Conservation (phyloP, 352 stramenopile genomes). For the Thalassiosira exigua region DNA sequence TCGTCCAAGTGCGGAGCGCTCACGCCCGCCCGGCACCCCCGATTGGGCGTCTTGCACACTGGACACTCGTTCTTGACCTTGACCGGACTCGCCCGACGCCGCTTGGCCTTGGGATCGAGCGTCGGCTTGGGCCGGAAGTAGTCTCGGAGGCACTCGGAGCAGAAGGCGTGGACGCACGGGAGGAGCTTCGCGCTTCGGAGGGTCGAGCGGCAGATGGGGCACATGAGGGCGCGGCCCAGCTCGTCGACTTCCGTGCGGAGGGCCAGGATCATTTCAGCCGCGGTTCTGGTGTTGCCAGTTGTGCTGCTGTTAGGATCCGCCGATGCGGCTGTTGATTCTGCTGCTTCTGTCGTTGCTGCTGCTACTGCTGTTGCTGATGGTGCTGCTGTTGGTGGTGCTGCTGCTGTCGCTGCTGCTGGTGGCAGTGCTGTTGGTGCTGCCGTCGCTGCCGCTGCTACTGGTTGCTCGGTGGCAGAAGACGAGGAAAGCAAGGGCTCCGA, state of each 20-base stretch:
- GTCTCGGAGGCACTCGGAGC: slow-evolving; percentile 60
- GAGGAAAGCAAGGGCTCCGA: slow-evolving; percentile 19
- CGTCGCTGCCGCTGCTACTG: too few relatives aligned
- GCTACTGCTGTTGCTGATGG: not conserved
- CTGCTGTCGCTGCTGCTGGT: too few relatives aligned
- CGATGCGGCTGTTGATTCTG: not conserved
- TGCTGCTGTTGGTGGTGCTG: too few relatives aligned
- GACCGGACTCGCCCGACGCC: slow-evolving; percentile 3
- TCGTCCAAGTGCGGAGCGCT: slow-evolving; percentile 60
- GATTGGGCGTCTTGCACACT: slow-evolving; percentile 58
- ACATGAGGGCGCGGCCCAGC: slow-evolving; percentile 49
- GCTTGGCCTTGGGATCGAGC: slow-evolving; percentile 1
- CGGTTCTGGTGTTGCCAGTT: not conserved
- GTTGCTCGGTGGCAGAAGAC: too few relatives aligned
- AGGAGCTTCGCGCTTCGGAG: slow-evolving; percentile 49
- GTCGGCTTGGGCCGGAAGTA: slow-evolving; percentile 14
- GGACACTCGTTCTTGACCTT: slow-evolving; percentile 59
- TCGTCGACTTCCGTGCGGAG: slow-evolving; percentile 43
- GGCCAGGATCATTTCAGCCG: slow-evolving; percentile 38
- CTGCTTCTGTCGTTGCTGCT: not conserved
- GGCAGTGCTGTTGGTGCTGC: too few relatives aligned
- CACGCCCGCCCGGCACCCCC: slow-evolving; percentile 23
- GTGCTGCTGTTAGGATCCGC: not conserved
- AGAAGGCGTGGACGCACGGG: slow-evolving; percentile 78
- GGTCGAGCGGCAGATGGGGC: slow-evolving; percentile 58